Percentiles rank a stretch among this genome's conserved stretches.
Evolutionary conservation across 2,329 filamentous ascomycete species (phyloP).

Genomic region (Colletotrichum spinosum): DNA sequence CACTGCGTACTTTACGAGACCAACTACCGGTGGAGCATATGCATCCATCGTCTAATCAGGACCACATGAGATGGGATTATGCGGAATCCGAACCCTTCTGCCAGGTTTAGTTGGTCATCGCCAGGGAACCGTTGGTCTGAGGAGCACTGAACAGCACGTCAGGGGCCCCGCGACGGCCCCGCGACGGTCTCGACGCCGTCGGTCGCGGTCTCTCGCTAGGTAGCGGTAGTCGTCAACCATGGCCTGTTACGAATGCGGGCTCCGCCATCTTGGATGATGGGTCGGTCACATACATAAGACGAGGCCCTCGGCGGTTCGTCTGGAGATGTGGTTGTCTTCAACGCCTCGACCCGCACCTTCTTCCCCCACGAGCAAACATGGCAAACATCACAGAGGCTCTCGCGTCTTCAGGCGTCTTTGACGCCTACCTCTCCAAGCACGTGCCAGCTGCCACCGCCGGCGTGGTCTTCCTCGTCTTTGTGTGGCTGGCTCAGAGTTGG

Average conservation of each 20-base stretch:
- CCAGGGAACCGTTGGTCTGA: too few species aligned
- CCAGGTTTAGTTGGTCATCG: too few species aligned
- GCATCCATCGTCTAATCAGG: constrained; percentile 5
- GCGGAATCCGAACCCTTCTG: not conserved
- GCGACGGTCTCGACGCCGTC: too few species aligned
- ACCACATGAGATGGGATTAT: constrained; percentile 12
- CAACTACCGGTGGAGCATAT: not conserved
- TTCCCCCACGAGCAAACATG: constrained; percentile 18
- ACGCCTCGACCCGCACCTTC: not conserved
- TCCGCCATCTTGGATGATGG: not conserved
- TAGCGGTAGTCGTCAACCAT: too few species aligned
- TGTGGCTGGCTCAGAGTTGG: constrained; percentile 25
- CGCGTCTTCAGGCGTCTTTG: constrained; percentile 10
- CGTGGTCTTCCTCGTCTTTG: constrained; percentile 17
- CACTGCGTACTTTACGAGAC: not conserved
- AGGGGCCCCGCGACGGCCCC: too few species aligned
- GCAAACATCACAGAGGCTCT: constrained; percentile 10
- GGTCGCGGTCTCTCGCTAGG: too few species aligned
- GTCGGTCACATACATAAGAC: constrained; percentile 11
- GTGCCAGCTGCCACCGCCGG: constrained; percentile 22
- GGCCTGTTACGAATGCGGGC: constrained; percentile 1
- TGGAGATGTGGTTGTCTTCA: not conserved
- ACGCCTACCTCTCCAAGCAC: constrained; percentile 10
- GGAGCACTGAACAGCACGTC: too few species aligned
- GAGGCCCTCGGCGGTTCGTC: not conserved